Evolutionary conservation across 2,329 filamentous ascomycete genomes (phyloP).

Genomic region (Epichloe uncinata): DNA sequence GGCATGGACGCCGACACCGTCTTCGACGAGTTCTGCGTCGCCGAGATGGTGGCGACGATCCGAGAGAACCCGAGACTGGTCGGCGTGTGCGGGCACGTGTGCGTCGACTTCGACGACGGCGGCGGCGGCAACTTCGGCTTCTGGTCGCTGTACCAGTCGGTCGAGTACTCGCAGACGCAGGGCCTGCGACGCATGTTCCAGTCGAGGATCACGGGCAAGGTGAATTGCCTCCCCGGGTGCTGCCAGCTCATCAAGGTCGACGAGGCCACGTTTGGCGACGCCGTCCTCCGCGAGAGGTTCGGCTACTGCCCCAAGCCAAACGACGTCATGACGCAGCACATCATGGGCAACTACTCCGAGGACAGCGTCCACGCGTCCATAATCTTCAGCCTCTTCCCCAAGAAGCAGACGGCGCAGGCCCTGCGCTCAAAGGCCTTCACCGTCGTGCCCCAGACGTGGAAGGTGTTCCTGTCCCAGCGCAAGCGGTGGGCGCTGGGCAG

Average conservation of each 20-base stretch:
- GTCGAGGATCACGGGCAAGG: constrained; percentile 34
- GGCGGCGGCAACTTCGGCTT: constrained; percentile 25
- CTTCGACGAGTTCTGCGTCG: constrained; percentile 31
- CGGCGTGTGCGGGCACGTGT: constrained; percentile 35
- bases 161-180: constrained; percentile 35
- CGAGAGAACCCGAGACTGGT: constrained; percentile 29
- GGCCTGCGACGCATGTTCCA: constrained; percentile 35
- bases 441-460: constrained; percentile 30
- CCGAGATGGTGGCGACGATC: constrained; percentile 29
- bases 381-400: constrained; percentile 31
- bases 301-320: constrained; percentile 36
- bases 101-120: constrained; percentile 25
- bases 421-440: constrained; percentile 33
- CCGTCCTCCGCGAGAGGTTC: constrained; percentile 31
- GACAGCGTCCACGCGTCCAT: constrained; percentile 36
- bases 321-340: constrained; percentile 33
- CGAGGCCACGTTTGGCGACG: constrained; percentile 34
- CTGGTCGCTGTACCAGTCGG: constrained; percentile 34
- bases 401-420: constrained; percentile 31
- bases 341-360: constrained; percentile 35
- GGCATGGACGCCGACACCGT: constrained; percentile 37
- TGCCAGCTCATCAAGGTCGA: constrained; percentile 37
- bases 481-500: constrained; percentile 35
- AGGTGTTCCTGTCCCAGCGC: constrained; percentile 34
- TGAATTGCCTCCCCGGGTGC: constrained; percentile 33